A percentile compares a stretch with the other conserved stretches of the same genome.
Evolutionary conservation across 768 basidiomycete genomes (phyloP).

Genomic region (Cantharellus anzutake): DNA sequence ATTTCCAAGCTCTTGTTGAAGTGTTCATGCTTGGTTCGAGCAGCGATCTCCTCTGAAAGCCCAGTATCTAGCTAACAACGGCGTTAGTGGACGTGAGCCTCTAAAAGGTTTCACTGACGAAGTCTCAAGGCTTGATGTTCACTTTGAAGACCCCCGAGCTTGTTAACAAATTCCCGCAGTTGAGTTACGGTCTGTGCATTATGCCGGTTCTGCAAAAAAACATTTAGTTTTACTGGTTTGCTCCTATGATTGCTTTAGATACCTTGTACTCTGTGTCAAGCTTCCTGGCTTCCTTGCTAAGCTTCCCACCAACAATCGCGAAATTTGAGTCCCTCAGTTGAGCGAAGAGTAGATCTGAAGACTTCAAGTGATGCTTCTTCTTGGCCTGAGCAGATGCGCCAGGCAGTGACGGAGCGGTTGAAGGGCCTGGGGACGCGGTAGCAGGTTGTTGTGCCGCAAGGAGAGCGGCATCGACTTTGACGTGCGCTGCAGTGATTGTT

Average conservation of each 20-base stretch:
- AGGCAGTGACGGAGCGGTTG: constrained; percentile 3
- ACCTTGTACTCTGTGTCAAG: constrained; percentile 90
- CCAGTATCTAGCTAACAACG: constrained; percentile 53
- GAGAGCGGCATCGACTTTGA: constrained; percentile 21
- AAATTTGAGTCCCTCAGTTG: constrained; percentile 89
- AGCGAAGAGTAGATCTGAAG: constrained; percentile 63
- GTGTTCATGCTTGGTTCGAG: constrained; percentile 62
- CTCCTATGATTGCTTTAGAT: constrained; percentile 3
- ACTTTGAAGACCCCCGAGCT: constrained; percentile 75
- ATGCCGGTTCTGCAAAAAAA: constrained; percentile 39
- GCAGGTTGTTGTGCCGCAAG: constrained; percentile 12
- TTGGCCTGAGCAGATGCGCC: constrained; percentile 17
- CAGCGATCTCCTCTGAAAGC: constrained; percentile 78
- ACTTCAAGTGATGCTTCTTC: constrained; percentile 78
- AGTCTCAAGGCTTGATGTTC: constrained; percentile 80
- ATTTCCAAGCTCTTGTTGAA: constrained; percentile 90
- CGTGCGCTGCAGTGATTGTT: constrained; percentile 16
- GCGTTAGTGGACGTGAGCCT: neutral
- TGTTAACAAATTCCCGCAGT: constrained; percentile 87
- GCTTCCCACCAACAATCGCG: constrained; percentile 60
- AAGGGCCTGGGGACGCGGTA: constrained; percentile 9
- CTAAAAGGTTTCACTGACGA: constrained; percentile 38
- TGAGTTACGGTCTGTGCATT: constrained; percentile 84
- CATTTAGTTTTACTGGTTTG: neutral
- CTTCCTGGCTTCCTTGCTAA: constrained; percentile 65